Evolutionary conservation across 2,329 filamentous ascomycete genomes (phyloP).

Genomic region (Diatrype stigma): DNA sequence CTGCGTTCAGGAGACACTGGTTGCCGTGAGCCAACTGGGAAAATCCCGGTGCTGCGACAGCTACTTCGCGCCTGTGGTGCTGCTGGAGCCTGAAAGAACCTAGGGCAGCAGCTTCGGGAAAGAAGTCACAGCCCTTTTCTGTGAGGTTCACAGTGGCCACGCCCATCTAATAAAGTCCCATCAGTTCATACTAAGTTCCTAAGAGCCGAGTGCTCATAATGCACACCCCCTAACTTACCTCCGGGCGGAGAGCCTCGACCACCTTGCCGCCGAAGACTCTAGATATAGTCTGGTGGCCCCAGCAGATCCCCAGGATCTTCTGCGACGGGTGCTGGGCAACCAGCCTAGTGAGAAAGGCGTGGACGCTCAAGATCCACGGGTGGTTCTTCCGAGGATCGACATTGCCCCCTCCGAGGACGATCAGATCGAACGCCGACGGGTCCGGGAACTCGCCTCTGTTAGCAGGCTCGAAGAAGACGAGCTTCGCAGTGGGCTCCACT

Average conservation of each 20-base stretch:
- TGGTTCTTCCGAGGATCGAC: conserved; percentile 35
- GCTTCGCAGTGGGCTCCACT: conserved; percentile 23
- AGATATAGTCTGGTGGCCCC: conserved; percentile 41
- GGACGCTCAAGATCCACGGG: conserved; percentile 38
- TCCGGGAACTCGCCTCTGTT: conserved; percentile 33
- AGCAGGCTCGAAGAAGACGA: conserved; percentile 34
- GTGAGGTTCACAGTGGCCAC: conserved; percentile 34
- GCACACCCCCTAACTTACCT: conserved; percentile 27
- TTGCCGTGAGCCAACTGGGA: conserved; percentile 30
- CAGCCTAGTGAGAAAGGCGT: conserved; percentile 33
- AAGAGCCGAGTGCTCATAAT: neutral
- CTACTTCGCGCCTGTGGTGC: conserved; percentile 38
- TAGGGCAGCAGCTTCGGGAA: conserved; percentile 20
- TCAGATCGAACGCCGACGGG: conserved; percentile 35
- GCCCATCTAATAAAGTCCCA: conserved; percentile 24
- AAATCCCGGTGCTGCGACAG: conserved; percentile 29
- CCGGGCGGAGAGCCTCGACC: conserved; percentile 31
- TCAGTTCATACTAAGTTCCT: neutral
- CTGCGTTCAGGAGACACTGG: conserved; percentile 35
- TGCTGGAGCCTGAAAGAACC: conserved; percentile 32
- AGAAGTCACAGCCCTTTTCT: conserved; percentile 32
- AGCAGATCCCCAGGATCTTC: conserved; percentile 41
- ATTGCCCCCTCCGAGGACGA: conserved; percentile 39
- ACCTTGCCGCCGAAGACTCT: conserved; percentile 35
- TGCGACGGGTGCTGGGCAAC: conserved; percentile 26